Base-by-base conservation (phyloP, 2,329 filamentous ascomycete species). In the Dryadomyces quercus-mongolicae region DNA sequence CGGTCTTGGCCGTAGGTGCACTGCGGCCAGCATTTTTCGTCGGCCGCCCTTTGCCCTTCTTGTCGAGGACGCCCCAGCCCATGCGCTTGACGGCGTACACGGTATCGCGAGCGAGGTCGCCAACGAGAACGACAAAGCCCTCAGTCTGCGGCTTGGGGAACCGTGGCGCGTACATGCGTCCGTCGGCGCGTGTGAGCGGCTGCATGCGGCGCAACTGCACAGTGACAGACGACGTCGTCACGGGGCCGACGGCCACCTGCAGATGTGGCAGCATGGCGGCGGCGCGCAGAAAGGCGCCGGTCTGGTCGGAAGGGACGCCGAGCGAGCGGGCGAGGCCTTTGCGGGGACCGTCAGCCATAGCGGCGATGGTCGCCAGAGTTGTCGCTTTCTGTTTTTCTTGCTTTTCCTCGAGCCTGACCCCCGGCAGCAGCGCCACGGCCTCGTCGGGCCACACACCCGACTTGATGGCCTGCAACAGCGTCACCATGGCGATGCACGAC, bases 141-240 rank as follows among this genome's bases (percentile, higher is more conserved):
- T 98, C 93, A 0, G 83, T 93, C 68, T 98, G 93, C 16, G 90
- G 83, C 69, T 98, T 98, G 1, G 92, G 92, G 70, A 95, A 97
- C 21, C 80, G 78, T 2, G 94, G 92, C 0, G 93, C 89, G 62
- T 85, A 95, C 65, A 96, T 86, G 57, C 85, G 80, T 50, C 80
- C 83, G 1, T 90, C 86, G 9, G 75, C 71, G 64, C 85, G 78
- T 13, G 74, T 72, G 4, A 85, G 68, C 1, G 78, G 65, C 67
- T 95, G 95, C 51, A 78, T 71, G 0, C 91, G 82, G 45, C 73
- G 74, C 15, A 96, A 66, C 2, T 71, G 70, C 12, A 93, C 71
- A 0, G 77, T 80, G 2, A 95, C 64, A 0, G 80, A 80, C 20
- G 51, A 68, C 0, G 84, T 76, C 1, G 81, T 87, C 48, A 84